These are phyloP conservation scores for Lipomyces spencermartinsiae DNA, from an alignment of 805 yeast genomes.

Conservation along the genomic window DNA sequence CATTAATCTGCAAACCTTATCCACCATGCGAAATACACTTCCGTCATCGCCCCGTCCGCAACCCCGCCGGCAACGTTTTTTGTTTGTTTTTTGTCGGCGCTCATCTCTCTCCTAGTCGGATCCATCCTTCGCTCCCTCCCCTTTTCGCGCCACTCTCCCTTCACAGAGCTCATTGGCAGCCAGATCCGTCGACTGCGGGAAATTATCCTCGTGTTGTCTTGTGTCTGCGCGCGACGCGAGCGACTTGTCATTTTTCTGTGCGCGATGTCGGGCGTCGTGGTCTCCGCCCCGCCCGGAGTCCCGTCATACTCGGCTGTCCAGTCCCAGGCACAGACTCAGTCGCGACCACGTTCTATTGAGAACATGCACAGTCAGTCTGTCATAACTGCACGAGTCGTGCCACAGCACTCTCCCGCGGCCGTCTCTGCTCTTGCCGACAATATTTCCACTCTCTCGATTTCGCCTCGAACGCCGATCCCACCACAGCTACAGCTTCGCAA, in stretches of 20 bases:
- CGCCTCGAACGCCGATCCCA: slow-evolving; percentile 30
- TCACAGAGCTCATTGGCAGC: not conserved
- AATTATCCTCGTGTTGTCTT: not conserved
- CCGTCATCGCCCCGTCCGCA: too few species aligned
- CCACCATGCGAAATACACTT: too few species aligned
- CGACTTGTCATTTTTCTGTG: not conserved
- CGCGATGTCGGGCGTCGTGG: not conserved
- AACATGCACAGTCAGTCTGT: not conserved
- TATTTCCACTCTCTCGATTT: slow-evolving; percentile 21
- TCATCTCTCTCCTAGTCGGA: not conserved
- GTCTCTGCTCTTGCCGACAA: slow-evolving; percentile 33
- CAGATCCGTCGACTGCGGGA: not conserved
- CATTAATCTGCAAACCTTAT: too few species aligned
- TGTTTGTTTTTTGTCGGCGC: not conserved
- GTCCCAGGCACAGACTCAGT: not conserved
- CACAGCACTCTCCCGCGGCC: slow-evolving; percentile 32
- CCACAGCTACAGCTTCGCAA: slow-evolving; percentile 13
- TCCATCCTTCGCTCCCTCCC: not conserved
- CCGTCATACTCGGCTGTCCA: not conserved
- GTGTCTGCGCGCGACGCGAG: not conserved
- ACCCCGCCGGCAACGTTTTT: too few species aligned
- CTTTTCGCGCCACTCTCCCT: not conserved
- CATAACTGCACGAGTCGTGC: slow-evolving; percentile 20
- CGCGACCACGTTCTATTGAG: not conserved
- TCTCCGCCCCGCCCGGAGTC: not conserved